Evolutionary conservation across 148 eudicot species (phyloP), one percentile per base, ranked within the genome.

Genomic region (Talinum fruticosum): DNA sequence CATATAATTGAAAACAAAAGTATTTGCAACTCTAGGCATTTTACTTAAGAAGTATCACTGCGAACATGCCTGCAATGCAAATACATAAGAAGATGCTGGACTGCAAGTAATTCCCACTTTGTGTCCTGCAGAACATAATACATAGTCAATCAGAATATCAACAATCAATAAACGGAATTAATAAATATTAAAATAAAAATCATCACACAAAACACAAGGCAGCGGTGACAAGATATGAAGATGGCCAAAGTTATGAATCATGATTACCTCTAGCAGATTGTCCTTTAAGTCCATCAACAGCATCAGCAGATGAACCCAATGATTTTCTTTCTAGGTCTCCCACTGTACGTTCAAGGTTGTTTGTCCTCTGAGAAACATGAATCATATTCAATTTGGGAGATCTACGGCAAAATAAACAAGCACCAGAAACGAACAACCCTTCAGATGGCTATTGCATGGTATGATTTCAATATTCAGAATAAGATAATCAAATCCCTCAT

Each of bases 41-140:
- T 8, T 10, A 41, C 13, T 28, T 19, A 13, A 61, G 29, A 41
- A 51, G 37, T 35, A 49, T 54, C 12, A 37, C 36, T 47, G 44
- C 30, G 41, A 57, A 35, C 87, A 69, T 75, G 90, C 94, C 94
- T 90, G 87, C 75, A 85, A 81, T 23, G 34, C 37, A 65, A 89
- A 89, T 71, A 67, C 79, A 82, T 71, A 33, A 45, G 82, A 54
- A 74, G 84, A 79, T 72, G 78, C 85, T 76, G 75, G 80, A 66
- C 70, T 35, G 71, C 66, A 66, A 51, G 28, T 73, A 23, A 73
- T 69, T 72, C 75, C 85, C 54, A 72, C 21, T 53, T 82, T 77
- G 75, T 37, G 19, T 77, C 88, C 98, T 87, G 85, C 78, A 74
- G 30, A 82, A 64, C 67, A 75, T 53, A 57, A 38, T 23, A 26